Evolutionary conservation across 306 rosid genomes (phyloP), one percentile per base, ranked within the genome.

Genomic region (Clitoria ternatea): DNA sequence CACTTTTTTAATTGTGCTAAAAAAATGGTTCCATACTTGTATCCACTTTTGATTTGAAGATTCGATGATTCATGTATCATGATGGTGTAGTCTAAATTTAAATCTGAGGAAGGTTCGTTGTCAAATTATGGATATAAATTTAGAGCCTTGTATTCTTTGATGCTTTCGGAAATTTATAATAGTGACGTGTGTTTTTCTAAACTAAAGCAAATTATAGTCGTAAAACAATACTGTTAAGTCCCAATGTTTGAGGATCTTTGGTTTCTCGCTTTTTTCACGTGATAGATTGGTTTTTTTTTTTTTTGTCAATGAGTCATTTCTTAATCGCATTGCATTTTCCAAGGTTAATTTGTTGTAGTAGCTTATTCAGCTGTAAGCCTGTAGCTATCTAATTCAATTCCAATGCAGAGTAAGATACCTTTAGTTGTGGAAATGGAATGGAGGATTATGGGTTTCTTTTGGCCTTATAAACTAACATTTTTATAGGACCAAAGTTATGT

Each of bases 11-110:
- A 4, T 36, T 23, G 19, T 61, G 62, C 29, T 54, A n/a, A 14
- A 13, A 20, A 52, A 52, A 9, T 5, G 7, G 24, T 8, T 17
- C 35, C 35, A 26, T 7, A 43, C 30, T 59, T 29, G 2, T 22
- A n/a, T 20, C 9, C 30, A 20, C 48, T 30, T 12, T 32, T 37
- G 18, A 5, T 2, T 26, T 61, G 74, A 63, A 9, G 62, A 66
- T 66, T 54, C 20, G 10, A 45, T 10, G 6, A 27, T 74, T 43
- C 68, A 74, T 10, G 6, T 19, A 68, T 43, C 68, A 74, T 61
- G 76, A 50, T 15, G 24, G 29, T 36, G 13, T 2, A 13, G 35
- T 17, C 15, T 52, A 15, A 30, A 44, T 69, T 52, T 15, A 47
- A 39, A 17, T 5, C 13, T 33, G 27, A 7, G 35, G 6, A 49